Conservation (phyloP, 2,329 filamentous ascomycete species). For the Fusarium protoensiforme region DNA sequence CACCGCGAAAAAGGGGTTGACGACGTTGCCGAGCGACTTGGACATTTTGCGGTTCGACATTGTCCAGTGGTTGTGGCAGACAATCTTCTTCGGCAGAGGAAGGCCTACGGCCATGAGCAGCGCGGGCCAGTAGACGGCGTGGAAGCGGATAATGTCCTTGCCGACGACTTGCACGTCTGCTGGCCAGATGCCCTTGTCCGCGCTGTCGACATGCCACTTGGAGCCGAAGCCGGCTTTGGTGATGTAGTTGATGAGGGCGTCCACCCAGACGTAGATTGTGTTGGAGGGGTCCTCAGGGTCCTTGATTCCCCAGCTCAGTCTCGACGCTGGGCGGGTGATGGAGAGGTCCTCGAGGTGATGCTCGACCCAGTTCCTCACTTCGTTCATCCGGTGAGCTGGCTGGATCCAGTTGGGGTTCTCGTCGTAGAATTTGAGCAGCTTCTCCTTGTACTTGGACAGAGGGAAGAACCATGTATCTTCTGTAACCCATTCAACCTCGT, state of each 20-base stretch:
- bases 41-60: constrained; percentile 95
- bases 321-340: constrained; percentile 81
- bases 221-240: constrained; percentile 81
- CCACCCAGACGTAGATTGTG: constrained; percentile 98
- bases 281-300: constrained; percentile 87
- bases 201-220: constrained; percentile 72
- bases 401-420: constrained; percentile 82
- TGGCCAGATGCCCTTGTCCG: constrained; percentile 79
- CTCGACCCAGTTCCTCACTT: constrained; percentile 81
- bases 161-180: constrained; percentile 93
- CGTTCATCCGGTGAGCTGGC: constrained; percentile 78
- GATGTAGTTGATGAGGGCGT: constrained; percentile 93
- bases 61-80: constrained; percentile 96
- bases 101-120: constrained; percentile 90
- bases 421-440: constrained; percentile 81
- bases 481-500: constrained; percentile 92
- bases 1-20: constrained; percentile 92
- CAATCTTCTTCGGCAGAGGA: constrained; percentile 79
- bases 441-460: constrained; percentile 83
- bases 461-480: constrained; percentile 97
- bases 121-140: constrained; percentile 98
- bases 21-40: constrained; percentile 93
- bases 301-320: constrained; percentile 87
- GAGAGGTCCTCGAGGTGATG: constrained; percentile 87
- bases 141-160: constrained; percentile 96